Evolutionary conservation across 1,284 basidiomycete species (phyloP), one percentile per base, ranked within the genome.

Genomic region (Microbotryomycetes sp.): DNA sequence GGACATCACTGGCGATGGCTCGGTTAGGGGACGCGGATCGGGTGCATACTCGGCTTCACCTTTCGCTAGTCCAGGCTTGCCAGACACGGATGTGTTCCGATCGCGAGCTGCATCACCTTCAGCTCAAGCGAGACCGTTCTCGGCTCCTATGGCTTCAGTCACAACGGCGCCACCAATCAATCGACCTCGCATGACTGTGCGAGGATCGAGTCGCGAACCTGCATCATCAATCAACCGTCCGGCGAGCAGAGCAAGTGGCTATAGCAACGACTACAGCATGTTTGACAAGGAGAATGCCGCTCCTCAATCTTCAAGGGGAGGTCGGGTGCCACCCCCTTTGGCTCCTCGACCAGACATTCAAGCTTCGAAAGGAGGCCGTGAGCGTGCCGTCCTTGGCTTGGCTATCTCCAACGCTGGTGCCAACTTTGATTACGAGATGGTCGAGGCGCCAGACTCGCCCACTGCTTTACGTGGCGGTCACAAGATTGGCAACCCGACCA

Each of bases 51-150:
- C n/a, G n/a, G n/a, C n/a, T n/a, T 68, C 65, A 65, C 52, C 51
- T 68, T 36, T 65, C 71, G 54, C 65, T 72, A 23, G 14, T 15
- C 49, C 49, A 28, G 12, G 12, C 9, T 50, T 50, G n/a, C 9
- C 49, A 22, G 28, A 50, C 49, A 15, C 49, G 49, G 22, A 22
- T 22, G 49, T 50, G 49, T 50, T 50, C 23, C 12, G 56, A 63
- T 72, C 22, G 72, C 73, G 16, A 64, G 75, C 30, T 70, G 74
- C 54, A 54, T 77, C 51, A 68, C n/a, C n/a, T n/a, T 74, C 48
- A 66, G 30, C 46, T 31, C 30, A 25, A 52, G 66, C 31, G 57
- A 55, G 16, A 36, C 63, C 31, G 15, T 58, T 29, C 31, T 26
- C 67, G 53, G 36, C 59, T 9, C n/a, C 28, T 30, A 25, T 32